These are phyloP conservation scores for Meyerozyma smithsonii DNA, from an alignment of 1,139 yeast genomes.

Conservation along the genomic window DNA sequence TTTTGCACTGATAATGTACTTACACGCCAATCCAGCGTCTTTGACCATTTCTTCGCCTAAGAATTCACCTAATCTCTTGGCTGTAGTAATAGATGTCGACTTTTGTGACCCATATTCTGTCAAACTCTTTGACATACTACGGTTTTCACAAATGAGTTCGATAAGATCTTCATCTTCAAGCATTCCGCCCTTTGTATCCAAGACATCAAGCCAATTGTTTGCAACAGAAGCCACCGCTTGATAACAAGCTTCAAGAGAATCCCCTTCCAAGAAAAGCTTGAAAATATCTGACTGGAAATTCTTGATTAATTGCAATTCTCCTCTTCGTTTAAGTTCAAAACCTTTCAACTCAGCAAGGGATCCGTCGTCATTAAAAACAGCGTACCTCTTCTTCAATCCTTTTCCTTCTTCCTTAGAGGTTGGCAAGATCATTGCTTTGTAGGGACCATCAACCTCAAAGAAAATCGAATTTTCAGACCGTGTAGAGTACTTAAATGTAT, in stretches of 20 bases:
- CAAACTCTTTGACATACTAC: conserved; percentile 90
- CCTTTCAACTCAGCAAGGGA: conserved; percentile 94
- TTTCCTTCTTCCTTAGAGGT: conserved; percentile 97
- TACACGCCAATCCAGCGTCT: conserved; percentile 94
- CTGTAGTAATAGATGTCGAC: conserved; percentile 94
- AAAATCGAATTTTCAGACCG: conserved; percentile 90
- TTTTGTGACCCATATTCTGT: conserved; percentile 88
- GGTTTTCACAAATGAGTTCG: conserved; percentile 91
- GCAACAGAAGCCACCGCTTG: conserved; percentile 89
- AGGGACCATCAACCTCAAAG: conserved; percentile 98
- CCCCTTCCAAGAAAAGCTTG: conserved; percentile 84
- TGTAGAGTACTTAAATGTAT: conserved; percentile 63
- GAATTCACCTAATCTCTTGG: conserved; percentile 87
- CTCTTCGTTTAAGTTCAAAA: conserved; percentile 93
- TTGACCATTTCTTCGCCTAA: conserved; percentile 97
- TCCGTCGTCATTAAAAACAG: conserved; percentile 95
- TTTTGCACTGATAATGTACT: conserved; percentile 81
- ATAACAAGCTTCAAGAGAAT: conserved; percentile 73
- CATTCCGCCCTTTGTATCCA: conserved; percentile 82
- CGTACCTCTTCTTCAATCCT: conserved; percentile 93
- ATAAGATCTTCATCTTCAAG: conserved; percentile 92
- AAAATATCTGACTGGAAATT: conserved; percentile 94
- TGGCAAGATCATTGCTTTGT: conserved; percentile 94
- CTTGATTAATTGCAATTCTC: conserved; percentile 89
- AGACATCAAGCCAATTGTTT: conserved; percentile 90